Evolutionary conservation across 371 early-diverging fungal genomes (phyloP).

Genomic region (Syncephalastrum sp.): DNA sequence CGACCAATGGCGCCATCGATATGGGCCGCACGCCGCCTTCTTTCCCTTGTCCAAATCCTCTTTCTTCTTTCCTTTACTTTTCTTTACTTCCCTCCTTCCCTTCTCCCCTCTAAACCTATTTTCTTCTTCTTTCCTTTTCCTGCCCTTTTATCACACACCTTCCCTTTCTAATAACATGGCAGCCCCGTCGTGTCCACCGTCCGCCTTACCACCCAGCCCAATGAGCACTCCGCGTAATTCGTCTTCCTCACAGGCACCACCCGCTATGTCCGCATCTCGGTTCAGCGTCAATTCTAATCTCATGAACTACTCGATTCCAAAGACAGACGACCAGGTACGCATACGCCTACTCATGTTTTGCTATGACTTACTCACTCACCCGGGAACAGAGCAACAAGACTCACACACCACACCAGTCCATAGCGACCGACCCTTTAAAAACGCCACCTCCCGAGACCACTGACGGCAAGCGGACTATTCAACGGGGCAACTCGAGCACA

Average conservation of each 20-base stretch:
- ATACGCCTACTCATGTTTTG: background rate
- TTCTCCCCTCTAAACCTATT: background rate
- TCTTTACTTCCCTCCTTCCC: background rate
- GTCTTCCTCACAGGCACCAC: slow-evolving; percentile 7
- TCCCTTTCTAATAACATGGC: too few relatives aligned
- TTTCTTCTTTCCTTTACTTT: background rate
- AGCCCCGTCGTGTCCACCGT: background rate
- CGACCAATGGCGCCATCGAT: too few relatives aligned
- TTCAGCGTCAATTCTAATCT: slow-evolving; percentile 51
- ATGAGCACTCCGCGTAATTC: slow-evolving; percentile 18
- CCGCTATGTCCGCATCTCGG: slow-evolving; percentile 16
- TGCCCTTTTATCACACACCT: background rate
- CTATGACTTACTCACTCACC: background rate
- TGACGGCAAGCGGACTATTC: slow-evolving; percentile 29
- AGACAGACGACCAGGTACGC: slow-evolving; percentile 13
- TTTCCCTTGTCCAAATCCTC: background rate
- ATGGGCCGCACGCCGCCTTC: too few relatives aligned
- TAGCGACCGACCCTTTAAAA: background rate
- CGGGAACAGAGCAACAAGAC: background rate
- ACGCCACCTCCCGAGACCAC: background rate
- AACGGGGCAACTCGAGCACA: slow-evolving; percentile 41
- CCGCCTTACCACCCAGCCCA: slow-evolving; percentile 11
- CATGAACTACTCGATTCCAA: slow-evolving; percentile 56
- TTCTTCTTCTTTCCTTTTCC: background rate
- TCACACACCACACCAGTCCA: background rate